A percentile compares a stretch with the other conserved stretches of the same genome.
Conservation (phyloP, 495 filamentous ascomycete species). For the Tuber calosporum region DNA sequence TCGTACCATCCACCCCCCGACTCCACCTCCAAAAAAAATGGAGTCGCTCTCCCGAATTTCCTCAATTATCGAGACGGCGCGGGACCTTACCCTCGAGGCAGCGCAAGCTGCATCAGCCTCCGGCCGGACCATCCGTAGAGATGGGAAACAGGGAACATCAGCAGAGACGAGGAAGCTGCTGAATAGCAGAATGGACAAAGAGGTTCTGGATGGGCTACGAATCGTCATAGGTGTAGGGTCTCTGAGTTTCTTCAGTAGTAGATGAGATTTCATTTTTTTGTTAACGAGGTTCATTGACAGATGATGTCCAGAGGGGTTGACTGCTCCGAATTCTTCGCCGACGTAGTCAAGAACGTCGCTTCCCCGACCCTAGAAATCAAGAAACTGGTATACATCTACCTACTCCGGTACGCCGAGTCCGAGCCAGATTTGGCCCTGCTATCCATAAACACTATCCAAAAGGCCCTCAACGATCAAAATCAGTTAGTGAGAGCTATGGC, state of each 20-base stretch:
- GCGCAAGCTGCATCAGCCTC: conserved; percentile 61
- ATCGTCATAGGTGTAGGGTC: conserved; percentile 73
- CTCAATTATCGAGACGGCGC: conserved; percentile 85
- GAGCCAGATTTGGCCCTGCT: conserved; percentile 91
- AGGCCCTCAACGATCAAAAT: conserved; percentile 84
- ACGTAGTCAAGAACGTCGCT: conserved; percentile 92
- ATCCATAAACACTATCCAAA: conserved; percentile 97
- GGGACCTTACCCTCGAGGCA: conserved; percentile 94
- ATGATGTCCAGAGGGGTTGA: conserved; percentile 86
- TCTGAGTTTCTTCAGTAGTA: neutral
- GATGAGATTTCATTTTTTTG: neutral
- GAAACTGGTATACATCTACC: conserved; percentile 95
- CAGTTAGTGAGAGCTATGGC: conserved; percentile 86
- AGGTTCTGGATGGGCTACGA: conserved; percentile 84
- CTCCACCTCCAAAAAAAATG: conserved; percentile 49
- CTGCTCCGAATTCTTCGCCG: conserved; percentile 81
- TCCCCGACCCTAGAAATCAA: conserved; percentile 87
- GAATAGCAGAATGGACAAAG: conserved; percentile 86
- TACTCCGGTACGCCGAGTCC: conserved; percentile 88
- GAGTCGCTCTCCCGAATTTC: conserved; percentile 96
- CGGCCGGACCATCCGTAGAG: conserved; percentile 48
- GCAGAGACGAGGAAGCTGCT: conserved; percentile 84
- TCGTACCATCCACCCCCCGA: conserved; percentile 5
- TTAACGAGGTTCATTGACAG: conserved; percentile 46
- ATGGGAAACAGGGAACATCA: conserved; percentile 47